These are phyloP conservation scores for Dactylonectria macrodidyma DNA, from an alignment of 2,329 filamentous ascomycete species.

Conservation along the genomic window DNA sequence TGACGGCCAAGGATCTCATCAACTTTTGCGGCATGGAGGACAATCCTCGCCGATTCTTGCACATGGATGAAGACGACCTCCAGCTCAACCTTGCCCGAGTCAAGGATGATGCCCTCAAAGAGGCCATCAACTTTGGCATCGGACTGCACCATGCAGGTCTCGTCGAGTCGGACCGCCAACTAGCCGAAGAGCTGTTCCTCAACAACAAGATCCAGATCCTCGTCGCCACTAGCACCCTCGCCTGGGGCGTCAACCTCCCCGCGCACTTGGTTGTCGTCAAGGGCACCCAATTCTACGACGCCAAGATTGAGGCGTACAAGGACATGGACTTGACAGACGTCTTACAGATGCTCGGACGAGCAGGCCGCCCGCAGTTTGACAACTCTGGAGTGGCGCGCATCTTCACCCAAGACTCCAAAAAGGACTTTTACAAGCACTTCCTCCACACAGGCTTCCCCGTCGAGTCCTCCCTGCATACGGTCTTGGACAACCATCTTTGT, in stretches of 20 bases:
- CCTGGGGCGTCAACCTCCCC: slow-evolving; percentile 98
- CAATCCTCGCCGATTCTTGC: slow-evolving; percentile 91
- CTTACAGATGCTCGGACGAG: slow-evolving; percentile 96
- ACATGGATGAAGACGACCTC: slow-evolving; percentile 95
- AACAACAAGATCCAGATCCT: slow-evolving; percentile 99
- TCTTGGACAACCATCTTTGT: slow-evolving; percentile 95
- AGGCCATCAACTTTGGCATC: slow-evolving; percentile 97
- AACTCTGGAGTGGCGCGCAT: slow-evolving; percentile 96
- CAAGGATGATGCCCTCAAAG: slow-evolving; percentile 92
- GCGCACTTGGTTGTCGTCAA: slow-evolving; percentile 98
- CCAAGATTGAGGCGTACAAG: slow-evolving; percentile 96
- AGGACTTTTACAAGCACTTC: slow-evolving; percentile 99
- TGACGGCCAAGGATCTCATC: slow-evolving; percentile 96
- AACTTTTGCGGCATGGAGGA: slow-evolving; percentile 99
- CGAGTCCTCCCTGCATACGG: slow-evolving; percentile 95
- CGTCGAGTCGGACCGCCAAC: slow-evolving; percentile 91
- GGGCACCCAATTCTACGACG: slow-evolving; percentile 97
- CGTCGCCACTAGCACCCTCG: slow-evolving; percentile 94
- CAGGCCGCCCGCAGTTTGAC: slow-evolving; percentile 96
- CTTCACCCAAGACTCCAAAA: slow-evolving; percentile 97
- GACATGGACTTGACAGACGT: slow-evolving; percentile 99
- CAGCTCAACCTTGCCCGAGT: slow-evolving; percentile 89
- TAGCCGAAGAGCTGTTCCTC: slow-evolving; percentile 94
- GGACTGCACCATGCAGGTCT: slow-evolving; percentile 97
- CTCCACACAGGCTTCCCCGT: slow-evolving; percentile 98